Percentiles rank a stretch among this genome's conserved stretches.
phyloP scores from a whole-genome alignment of 495 filamentous ascomycete species.

The Trichoderma reesei region DNA sequence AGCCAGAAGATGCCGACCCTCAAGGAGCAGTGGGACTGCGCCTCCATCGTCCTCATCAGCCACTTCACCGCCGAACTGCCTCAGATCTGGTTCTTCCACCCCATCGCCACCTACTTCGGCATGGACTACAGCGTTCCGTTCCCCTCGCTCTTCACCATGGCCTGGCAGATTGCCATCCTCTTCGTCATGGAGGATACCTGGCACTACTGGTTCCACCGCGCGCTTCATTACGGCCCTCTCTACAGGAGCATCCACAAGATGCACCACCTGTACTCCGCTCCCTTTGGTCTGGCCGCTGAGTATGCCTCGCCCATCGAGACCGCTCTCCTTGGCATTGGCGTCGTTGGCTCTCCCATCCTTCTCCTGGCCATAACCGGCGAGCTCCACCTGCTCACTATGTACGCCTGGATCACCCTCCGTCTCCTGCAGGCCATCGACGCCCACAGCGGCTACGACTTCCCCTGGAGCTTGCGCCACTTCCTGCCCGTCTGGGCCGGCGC shows the following conservation, averaged over 20 bases:
- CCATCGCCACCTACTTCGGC: slow-evolving; percentile 89
- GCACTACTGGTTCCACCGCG: slow-evolving; percentile 97
- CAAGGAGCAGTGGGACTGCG: slow-evolving; percentile 89
- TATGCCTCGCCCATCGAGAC: slow-evolving; percentile 97
- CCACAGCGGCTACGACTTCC: slow-evolving; percentile 95
- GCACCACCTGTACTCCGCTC: slow-evolving; percentile 95
- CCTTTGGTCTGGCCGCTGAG: slow-evolving; percentile 92
- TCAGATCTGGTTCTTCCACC: slow-evolving; percentile 99
- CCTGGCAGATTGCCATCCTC: slow-evolving; percentile 85
- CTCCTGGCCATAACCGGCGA: slow-evolving; percentile 79
- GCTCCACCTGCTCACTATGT: slow-evolving; percentile 94
- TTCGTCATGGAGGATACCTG: slow-evolving; percentile 94
- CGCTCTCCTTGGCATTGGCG: slow-evolving; percentile 92
- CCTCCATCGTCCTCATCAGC: slow-evolving; percentile 76
- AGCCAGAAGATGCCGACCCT: slow-evolving; percentile 80
- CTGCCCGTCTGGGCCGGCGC: slow-evolving; percentile 97
- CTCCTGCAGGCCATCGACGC: slow-evolving; percentile 97
- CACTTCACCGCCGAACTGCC: slow-evolving; percentile 97
- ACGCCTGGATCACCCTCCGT: slow-evolving; percentile 87
- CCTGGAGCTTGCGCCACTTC: slow-evolving; percentile 91
- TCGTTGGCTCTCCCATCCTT: slow-evolving; percentile 70
- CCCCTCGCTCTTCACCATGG: slow-evolving; percentile 73
- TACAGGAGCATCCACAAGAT: slow-evolving; percentile 97
- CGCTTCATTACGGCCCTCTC: slow-evolving; percentile 87
- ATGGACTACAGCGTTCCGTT: slow-evolving; percentile 85